Evolutionary conservation across 139 green algal genomes (phyloP).

Genomic region (Mesotaenium endlicherianum): DNA sequence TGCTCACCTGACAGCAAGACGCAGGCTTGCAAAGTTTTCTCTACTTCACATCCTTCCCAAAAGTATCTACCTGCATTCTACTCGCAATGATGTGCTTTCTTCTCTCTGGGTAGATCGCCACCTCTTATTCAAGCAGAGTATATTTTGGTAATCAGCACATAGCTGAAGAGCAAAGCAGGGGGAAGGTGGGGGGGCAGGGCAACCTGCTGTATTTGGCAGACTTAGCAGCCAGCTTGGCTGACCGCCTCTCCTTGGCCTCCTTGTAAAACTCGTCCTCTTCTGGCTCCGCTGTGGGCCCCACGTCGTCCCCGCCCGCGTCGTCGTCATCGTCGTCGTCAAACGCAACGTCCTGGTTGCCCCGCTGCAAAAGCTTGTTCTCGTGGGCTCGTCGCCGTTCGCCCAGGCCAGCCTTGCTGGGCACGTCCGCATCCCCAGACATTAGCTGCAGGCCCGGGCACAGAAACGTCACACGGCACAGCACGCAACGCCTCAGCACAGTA

Average conservation of each 20-base stretch:
- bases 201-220: constrained; percentile 52
- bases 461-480: no score
- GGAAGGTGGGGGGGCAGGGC: no score
- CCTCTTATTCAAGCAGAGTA: no score
- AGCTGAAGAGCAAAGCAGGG: no score
- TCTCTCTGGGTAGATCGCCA: no score
- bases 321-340: constrained; percentile 35
- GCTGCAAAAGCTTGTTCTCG: constrained; percentile 21
- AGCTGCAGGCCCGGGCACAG: not conserved
- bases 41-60: no score
- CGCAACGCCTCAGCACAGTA: no score
- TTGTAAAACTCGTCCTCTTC: constrained; percentile 77
- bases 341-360: constrained; percentile 6
- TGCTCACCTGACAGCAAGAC: no score
- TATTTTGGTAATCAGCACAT: no score
- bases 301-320: not conserved
- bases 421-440: constrained; percentile 68
- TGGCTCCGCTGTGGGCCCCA: constrained; percentile 18
- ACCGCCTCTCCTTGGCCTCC: constrained; percentile 49
- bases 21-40: no score
- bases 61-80: no score
- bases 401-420: constrained; percentile 65
- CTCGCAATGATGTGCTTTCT: no score
- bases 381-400: constrained; percentile 59
- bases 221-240: constrained; percentile 14